These are phyloP conservation scores for Sequoia sempervirens DNA, from an alignment of 75 land plant species.

Conservation along the genomic window DNA sequence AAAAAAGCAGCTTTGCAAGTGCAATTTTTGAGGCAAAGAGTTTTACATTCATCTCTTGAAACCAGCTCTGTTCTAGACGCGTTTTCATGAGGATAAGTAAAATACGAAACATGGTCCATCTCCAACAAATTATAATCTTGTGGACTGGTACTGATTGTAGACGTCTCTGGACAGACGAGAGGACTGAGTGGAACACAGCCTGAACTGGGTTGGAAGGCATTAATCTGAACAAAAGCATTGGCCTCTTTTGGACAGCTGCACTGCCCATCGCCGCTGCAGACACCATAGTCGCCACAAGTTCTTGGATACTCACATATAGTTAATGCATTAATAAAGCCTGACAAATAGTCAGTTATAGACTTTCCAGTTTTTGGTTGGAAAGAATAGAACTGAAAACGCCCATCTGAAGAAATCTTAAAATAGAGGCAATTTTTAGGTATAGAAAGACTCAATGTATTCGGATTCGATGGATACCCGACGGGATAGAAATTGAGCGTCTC, in stretches of 20 bases:
- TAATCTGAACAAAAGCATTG: neutral
- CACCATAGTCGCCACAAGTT: slow-evolving; percentile 27
- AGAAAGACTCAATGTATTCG: neutral
- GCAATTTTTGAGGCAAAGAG: slow-evolving; percentile 27
- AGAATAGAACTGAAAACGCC: neutral
- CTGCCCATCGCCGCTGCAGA: slow-evolving; percentile 11
- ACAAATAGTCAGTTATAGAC: neutral
- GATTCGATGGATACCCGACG: neutral
- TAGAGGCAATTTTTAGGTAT: neutral
- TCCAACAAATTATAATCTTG: slow-evolving; percentile 12
- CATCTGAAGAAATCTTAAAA: neutral
- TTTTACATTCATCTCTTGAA: slow-evolving; percentile 23
- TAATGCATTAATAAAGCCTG: neutral
- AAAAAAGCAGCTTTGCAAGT: slow-evolving; percentile 36
- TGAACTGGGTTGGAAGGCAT: neutral
- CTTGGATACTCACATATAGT: slow-evolving; percentile 9
- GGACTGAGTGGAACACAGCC: neutral
- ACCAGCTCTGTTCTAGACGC: neutral
- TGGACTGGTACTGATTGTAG: neutral
- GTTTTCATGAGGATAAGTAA: neutral
- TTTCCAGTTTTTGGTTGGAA: neutral
- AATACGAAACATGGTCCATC: slow-evolving; percentile 13
- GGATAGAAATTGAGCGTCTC: neutral
- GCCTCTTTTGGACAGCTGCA: slow-evolving; percentile 13
- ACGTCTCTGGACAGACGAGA: neutral